Conservation (phyloP, 2,329 filamentous ascomycete genomes). For the Coleophoma eucalyptorum region DNA sequence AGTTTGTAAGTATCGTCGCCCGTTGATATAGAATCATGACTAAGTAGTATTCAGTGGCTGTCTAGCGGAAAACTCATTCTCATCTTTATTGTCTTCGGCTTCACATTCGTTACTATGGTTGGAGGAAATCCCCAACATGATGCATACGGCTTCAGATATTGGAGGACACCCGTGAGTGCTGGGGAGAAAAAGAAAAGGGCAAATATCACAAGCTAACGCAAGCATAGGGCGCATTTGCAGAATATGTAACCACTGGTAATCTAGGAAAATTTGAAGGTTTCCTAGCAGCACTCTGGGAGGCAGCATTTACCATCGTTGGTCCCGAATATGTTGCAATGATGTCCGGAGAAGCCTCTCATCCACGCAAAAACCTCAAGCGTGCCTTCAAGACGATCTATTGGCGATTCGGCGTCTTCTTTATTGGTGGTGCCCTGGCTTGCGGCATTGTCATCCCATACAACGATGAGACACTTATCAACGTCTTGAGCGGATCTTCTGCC, state of each 20-base stretch:
- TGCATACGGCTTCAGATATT: conserved; percentile 67
- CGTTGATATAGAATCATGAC: too few species aligned
- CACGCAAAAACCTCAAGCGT: conserved; percentile 47
- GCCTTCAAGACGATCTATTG: conserved; percentile 61
- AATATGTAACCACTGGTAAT: conserved; percentile 56
- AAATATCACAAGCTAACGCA: conserved; percentile 6
- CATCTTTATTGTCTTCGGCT: conserved; percentile 44
- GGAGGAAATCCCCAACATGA: conserved; percentile 71
- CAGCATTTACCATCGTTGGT: conserved; percentile 51
- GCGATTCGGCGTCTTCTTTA: conserved; percentile 55
- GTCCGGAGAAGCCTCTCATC: conserved; percentile 47
- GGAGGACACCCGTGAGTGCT: conserved; percentile 42
- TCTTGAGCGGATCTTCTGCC: conserved; percentile 43
- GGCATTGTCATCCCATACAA: conserved; percentile 53
- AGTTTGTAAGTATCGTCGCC: conserved; percentile 44
- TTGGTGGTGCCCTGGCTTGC: conserved; percentile 51
- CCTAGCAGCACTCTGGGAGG: conserved; percentile 45
- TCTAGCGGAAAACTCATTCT: conserved; percentile 36
- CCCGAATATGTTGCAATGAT: conserved; percentile 48
- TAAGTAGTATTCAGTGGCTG: conserved; percentile 36
- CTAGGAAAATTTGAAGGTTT: conserved; percentile 70
- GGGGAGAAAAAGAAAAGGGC: too few species aligned
- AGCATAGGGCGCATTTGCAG: conserved; percentile 59
- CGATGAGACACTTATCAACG: conserved; percentile 44
- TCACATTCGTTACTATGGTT: conserved; percentile 70